phyloP scores from a whole-genome alignment of 83 land plant species.

The Thuja plicata region DNA sequence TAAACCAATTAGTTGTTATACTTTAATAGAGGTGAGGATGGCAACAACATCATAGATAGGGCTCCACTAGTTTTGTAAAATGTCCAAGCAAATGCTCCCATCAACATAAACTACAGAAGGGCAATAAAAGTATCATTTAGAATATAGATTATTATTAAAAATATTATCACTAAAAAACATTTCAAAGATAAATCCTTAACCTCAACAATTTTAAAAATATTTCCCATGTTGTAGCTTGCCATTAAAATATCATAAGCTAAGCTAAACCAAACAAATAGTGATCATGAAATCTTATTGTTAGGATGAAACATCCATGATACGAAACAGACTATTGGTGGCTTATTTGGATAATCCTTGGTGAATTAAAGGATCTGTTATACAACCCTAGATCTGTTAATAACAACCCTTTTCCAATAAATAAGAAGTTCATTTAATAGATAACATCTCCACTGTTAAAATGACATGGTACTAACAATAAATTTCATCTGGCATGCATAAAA shows the following conservation, averaged over 20 bases:
- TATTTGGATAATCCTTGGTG: slow-evolving; percentile 56
- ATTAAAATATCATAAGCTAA: not conserved
- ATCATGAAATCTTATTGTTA: slow-evolving; percentile 47
- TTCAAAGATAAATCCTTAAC: not conserved
- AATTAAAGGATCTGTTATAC: slow-evolving; percentile 52
- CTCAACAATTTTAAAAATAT: not conserved
- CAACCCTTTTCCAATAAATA: no score
- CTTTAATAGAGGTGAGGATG: slow-evolving; percentile 65
- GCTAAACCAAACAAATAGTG: not conserved
- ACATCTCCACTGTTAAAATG: no score
- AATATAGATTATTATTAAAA: no score
- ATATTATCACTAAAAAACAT: no score
- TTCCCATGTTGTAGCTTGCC: not conserved
- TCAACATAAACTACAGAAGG: slow-evolving; percentile 64
- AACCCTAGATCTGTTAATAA: no score
- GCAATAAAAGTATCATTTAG: not conserved
- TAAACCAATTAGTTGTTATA: no score
- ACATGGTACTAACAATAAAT: no score
- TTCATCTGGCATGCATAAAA: no score
- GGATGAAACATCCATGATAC: slow-evolving; percentile 80
- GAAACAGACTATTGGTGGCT: slow-evolving; percentile 55
- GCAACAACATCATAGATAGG: slow-evolving; percentile 58
- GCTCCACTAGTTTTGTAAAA: slow-evolving; percentile 55
- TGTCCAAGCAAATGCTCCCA: slow-evolving; percentile 66
- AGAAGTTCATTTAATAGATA: no score